Conservation (phyloP, 176 grass and related monocot genomes). For the Aegilops bicornis region DNA sequence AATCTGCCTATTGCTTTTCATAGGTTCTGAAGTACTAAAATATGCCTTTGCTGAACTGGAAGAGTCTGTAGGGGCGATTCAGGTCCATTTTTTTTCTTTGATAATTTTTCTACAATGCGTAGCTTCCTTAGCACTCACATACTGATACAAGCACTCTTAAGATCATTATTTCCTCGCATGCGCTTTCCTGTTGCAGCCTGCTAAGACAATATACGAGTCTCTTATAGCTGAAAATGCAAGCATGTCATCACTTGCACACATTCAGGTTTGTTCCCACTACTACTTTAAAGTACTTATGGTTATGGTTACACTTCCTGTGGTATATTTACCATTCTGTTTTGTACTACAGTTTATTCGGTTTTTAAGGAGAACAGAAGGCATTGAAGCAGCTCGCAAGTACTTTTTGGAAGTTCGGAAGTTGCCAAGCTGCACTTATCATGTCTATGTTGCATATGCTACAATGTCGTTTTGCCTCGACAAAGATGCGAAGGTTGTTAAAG, state of each 20-base stretch:
- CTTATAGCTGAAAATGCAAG: conserved; percentile 59
- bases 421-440: conserved; percentile 81
- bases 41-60: conserved; percentile 94
- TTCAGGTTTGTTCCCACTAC: conserved; percentile 58
- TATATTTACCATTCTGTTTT: conserved; percentile 33
- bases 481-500: conserved; percentile 74
- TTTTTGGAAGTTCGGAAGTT: conserved; percentile 87
- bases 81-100: conserved; percentile 45
- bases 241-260: conserved; percentile 66
- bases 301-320: not conserved
- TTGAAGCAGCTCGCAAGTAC: conserved; percentile 87
- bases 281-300: conserved; percentile 27
- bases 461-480: conserved; percentile 96
- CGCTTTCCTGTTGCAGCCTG: conserved; percentile 46
- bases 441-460: conserved; percentile 92
- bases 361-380: conserved; percentile 93
- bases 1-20: conserved; percentile 1
- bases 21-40: conserved; percentile 93
- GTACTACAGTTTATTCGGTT: conserved; percentile 78
- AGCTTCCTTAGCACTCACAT: conserved; percentile 23
- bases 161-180: conserved; percentile 21
- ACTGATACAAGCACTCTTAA: conserved; percentile 2
- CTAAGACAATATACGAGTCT: conserved; percentile 86
- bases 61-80: conserved; percentile 81
- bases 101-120: not conserved